Percentiles rank a stretch among this genome's conserved stretches.
phyloP scores from a whole-genome alignment of 1,284 basidiomycete genomes.

The Neotropicomus parvogracilis region DNA sequence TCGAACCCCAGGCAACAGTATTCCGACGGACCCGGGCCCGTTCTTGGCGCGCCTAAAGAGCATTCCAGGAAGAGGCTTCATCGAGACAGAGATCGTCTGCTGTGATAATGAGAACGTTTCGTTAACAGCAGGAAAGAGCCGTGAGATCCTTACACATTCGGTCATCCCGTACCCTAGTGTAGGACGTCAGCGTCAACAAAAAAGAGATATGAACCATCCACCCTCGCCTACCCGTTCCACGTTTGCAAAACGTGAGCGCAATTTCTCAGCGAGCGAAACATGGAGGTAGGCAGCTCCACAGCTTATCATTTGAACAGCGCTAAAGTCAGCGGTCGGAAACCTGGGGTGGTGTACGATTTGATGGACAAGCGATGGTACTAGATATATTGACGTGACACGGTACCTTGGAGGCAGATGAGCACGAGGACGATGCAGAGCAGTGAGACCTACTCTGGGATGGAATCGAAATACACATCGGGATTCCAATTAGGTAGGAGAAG shows the following conservation, averaged over 20 bases:
- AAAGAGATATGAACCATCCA: conserved; percentile 24
- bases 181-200: conserved; percentile 1
- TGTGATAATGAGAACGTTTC: background rate
- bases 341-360: conserved; percentile 59
- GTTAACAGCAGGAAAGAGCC: background rate
- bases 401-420: conserved; percentile 38
- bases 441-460: conserved; percentile 43
- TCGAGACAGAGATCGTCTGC: conserved; percentile 56
- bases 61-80: conserved; percentile 43
- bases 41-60: conserved; percentile 43
- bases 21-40: conserved; percentile 48
- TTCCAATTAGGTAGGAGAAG: conserved; percentile 64
- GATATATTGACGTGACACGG: conserved; percentile 43
- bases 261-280: conserved; percentile 44
- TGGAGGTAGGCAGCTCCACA: conserved; percentile 70
- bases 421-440: background rate
- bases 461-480: conserved; percentile 39
- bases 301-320: conserved; percentile 42
- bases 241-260: conserved; percentile 39
- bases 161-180: conserved; percentile 69
- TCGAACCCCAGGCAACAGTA: conserved; percentile 63
- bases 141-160: conserved; percentile 52
- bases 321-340: conserved; percentile 50
- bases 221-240: conserved; percentile 46
- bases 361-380: conserved; percentile 66